Evolutionary conservation across 1,284 basidiomycete species (phyloP), one percentile per base, ranked within the genome.

Genomic region (Leccinum griseonigrum): DNA sequence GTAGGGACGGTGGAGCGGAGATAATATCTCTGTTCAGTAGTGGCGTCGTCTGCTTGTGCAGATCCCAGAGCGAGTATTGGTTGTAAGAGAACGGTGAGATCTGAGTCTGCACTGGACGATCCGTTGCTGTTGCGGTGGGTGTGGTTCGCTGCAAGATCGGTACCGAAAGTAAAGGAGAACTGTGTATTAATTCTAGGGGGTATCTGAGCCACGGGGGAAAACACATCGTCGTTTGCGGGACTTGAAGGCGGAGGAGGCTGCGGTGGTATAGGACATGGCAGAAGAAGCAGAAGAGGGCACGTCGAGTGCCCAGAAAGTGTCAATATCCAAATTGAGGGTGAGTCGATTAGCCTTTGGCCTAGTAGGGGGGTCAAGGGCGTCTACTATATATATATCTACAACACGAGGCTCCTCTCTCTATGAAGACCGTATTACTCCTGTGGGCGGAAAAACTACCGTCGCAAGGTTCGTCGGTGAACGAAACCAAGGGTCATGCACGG

Each of bases 341-440:
- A 72, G 67, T 55, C 22, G 22, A 26, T 26, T 26, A 26, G 22
- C 22, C 22, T 26, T 26, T 26, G 22, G 22, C 22, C 22, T 26
- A 26, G 22, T 26, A 26, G 22, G 22, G 22, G 22, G 22, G 22
- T 26, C 22, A 26, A 26, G 22, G 22, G 22, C 22, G 46, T 4
- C 31, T 14, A 34, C 26, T 63, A 60, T 70, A 68, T 63, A 67
- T 59, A 60, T 55, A 6, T 29, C 58, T 60, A 69, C 68, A 51
- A 64, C 67, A 71, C 66, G 64, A 71, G 63, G 63, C 18, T 26
- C 22, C 22, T 26, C 22, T 26, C 29, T 55, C 64, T 74, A 75
- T 59, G 71, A 75, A 71, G 71, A 73, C 59, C 58, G 63, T 61
- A 75, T 60, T 43, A 63, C 70, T 34, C 74, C 73, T 26, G 68